Percentiles rank a stretch among this genome's conserved stretches.
Evolutionary conservation across 371 early-diverging fungal species (phyloP).

Genomic region (Rhizopus delemar): DNA sequence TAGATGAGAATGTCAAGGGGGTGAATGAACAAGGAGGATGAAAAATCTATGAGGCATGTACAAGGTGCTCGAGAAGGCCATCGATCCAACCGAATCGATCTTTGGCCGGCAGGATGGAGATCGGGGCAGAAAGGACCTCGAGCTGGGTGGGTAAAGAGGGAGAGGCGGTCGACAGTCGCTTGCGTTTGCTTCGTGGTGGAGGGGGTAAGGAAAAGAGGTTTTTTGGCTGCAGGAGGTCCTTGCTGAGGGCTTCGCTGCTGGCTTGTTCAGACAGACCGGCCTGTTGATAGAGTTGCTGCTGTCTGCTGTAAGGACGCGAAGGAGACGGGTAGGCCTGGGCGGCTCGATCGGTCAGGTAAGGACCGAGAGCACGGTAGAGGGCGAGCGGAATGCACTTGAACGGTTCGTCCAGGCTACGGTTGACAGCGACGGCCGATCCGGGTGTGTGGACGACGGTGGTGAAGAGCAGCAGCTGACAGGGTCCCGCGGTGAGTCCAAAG

Average conservation of each 20-base stretch:
- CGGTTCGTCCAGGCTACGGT: slow-evolving; percentile 34
- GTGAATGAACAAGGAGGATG: too few species aligned
- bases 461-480: slow-evolving; percentile 43
- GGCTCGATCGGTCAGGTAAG: slow-evolving; percentile 37
- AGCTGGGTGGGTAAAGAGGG: neutral
- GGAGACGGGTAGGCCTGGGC: slow-evolving; percentile 23
- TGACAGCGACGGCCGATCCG: slow-evolving; percentile 37
- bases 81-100: slow-evolving; percentile 44
- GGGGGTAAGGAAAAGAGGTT: slow-evolving; percentile 24
- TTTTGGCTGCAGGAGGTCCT: neutral
- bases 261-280: slow-evolving; percentile 1
- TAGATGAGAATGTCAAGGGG: too few species aligned
- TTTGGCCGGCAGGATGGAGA: slow-evolving; percentile 29
- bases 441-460: slow-evolving; percentile 34
- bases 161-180: slow-evolving; percentile 15
- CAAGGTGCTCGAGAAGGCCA: slow-evolving; percentile 27
- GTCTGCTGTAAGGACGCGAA: slow-evolving; percentile 15
- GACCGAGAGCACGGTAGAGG: slow-evolving; percentile 27
- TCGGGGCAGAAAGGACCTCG: slow-evolving; percentile 6
- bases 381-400: slow-evolving; percentile 38
- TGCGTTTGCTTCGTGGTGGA: slow-evolving; percentile 31
- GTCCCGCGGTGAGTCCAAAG: slow-evolving; percentile 32
- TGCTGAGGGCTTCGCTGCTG: neutral
- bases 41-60: slow-evolving; percentile 9
- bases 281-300: slow-evolving; percentile 29